Evolutionary conservation across 2,329 filamentous ascomycete genomes (phyloP).

Genomic region (Seiridium unicorne): DNA sequence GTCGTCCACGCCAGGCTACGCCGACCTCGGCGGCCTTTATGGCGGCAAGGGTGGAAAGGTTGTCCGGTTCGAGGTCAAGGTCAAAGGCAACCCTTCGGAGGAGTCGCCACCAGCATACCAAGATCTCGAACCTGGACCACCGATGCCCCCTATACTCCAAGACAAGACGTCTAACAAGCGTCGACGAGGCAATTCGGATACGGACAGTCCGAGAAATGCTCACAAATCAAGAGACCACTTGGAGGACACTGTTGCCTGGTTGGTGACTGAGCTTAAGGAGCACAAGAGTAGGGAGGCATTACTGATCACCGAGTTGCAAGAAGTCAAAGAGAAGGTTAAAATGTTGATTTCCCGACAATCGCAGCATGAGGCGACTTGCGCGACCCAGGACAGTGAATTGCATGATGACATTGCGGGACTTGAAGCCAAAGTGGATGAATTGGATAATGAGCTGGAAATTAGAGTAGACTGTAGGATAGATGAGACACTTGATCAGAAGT

Average conservation of each 20-base stretch:
- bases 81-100: not conserved
- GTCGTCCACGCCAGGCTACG: not conserved
- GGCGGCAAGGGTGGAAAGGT: constrained; percentile 3
- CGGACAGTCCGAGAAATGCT: not conserved
- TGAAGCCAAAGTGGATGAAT: not conserved
- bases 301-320: not conserved
- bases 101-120: constrained; percentile 1
- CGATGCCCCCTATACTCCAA: not conserved
- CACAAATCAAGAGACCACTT: not conserved
- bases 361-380: not conserved
- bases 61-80: not conserved
- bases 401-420: not conserved
- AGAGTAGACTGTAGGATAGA: constrained; percentile 1
- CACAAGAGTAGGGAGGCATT: not conserved
- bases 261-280: not conserved
- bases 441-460: constrained; percentile 2
- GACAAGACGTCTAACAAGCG: constrained; percentile 5
- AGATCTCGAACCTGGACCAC: not conserved
- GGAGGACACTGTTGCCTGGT: not conserved
- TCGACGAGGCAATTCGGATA: constrained; percentile 2
- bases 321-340: not conserved
- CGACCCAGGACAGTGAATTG: not conserved
- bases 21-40: not conserved
- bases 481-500: not conserved
- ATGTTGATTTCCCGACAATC: not conserved